A percentile compares a stretch with the other conserved stretches of the same genome.
Conservation (phyloP, 345 rosid species). For the Balakata baccata region DNA sequence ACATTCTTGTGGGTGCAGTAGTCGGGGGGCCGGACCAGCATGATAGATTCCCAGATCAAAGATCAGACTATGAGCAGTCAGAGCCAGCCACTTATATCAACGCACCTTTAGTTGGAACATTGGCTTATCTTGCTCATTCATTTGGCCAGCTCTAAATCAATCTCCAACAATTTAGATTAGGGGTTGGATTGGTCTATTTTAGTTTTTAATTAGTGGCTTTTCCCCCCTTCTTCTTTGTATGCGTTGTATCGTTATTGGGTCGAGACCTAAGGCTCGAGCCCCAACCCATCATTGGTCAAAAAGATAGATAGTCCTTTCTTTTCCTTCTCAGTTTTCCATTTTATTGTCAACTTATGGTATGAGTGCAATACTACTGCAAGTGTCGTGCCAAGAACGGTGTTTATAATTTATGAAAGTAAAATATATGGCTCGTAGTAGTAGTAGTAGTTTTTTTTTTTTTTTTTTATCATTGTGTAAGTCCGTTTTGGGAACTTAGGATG, state of each 20-base stretch:
- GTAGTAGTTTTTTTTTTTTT: background rate
- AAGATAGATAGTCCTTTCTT: constrained; percentile 15
- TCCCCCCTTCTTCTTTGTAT: background rate
- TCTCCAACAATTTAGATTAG: background rate
- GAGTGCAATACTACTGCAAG: background rate
- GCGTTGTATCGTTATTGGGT: background rate
- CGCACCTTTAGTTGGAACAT: constrained; percentile 26
- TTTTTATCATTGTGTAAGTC: background rate
- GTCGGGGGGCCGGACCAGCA: constrained; percentile 29
- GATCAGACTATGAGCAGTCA: constrained; percentile 31
- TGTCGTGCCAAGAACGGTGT: constrained; percentile 28
- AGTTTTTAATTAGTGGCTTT: background rate
- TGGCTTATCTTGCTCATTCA: constrained; percentile 57
- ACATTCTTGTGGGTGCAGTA: constrained; percentile 28
- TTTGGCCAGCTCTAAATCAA: constrained; percentile 62
- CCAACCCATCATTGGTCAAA: constrained; percentile 33
- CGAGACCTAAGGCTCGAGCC: constrained; percentile 35
- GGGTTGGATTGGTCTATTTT: background rate
- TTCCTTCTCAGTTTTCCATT: background rate
- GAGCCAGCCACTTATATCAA: constrained; percentile 33
- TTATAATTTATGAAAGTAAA: constrained; percentile 5
- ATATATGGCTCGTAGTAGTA: background rate
- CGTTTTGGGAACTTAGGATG: background rate
- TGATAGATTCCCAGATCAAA: constrained; percentile 26
- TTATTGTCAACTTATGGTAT: background rate